A percentile compares a stretch with the other conserved stretches of the same genome.
Conservation (phyloP, 116 monocot genomes). For the Phalaenopsis hybrid region DNA sequence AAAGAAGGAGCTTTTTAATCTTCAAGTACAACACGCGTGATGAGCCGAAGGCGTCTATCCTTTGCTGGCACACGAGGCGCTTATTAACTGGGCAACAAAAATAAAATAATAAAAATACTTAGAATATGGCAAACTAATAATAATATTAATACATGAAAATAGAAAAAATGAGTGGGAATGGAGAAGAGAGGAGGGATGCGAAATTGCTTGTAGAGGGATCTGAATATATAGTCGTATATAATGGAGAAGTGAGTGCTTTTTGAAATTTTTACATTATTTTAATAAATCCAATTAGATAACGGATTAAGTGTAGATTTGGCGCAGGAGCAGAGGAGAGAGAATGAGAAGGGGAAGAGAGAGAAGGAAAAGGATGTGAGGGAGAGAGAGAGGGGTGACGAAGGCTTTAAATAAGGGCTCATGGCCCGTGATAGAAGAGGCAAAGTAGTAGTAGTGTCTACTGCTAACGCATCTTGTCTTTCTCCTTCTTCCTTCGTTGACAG, state of each 20-base stretch:
- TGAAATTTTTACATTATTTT: not conserved
- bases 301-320: not conserved
- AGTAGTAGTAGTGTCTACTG: not conserved
- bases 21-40: not conserved
- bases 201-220: not conserved
- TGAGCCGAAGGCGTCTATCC: not conserved
- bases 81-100: not conserved
- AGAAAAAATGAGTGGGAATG: not conserved
- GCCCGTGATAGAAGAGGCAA: not conserved
- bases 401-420: conserved; percentile 8
- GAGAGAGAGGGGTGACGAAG: not conserved
- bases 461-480: too few species aligned
- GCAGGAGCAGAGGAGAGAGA: conserved; percentile 1
- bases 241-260: not conserved
- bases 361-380: not conserved
- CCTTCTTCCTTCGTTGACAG: not conserved
- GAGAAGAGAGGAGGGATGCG: not conserved
- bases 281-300: conserved; percentile 1
- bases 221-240: not conserved
- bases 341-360: not conserved
- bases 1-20: not conserved
- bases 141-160: not conserved
- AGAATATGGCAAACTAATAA: not conserved
- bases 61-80: not conserved
- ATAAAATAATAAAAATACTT: not conserved